Percentiles rank a stretch among this genome's conserved stretches.
phyloP scores from a whole-genome alignment of 768 basidiomycete species.

The Cyclocybe aegerita region DNA sequence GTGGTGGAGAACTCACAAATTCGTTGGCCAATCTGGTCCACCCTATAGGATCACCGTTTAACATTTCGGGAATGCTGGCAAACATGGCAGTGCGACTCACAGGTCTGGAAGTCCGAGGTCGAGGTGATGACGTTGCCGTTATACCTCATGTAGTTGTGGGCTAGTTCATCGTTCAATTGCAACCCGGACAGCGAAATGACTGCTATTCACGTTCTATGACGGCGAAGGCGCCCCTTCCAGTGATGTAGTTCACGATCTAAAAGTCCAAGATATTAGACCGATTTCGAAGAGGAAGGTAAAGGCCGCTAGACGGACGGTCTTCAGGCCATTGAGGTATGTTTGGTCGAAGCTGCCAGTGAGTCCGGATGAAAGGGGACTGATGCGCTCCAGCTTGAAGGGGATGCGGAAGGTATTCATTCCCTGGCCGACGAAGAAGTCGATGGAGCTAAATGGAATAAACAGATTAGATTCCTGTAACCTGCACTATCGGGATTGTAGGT shows the following conservation, averaged over 20 bases:
- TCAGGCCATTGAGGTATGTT: constrained; percentile 51
- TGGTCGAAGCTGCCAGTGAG: constrained; percentile 53
- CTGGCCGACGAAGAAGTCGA: constrained; percentile 53
- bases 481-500: neutral
- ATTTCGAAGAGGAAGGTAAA: neutral
- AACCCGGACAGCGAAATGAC: neutral
- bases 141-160: constrained; percentile 65
- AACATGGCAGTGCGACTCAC: constrained; percentile 27
- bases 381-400: constrained; percentile 58
- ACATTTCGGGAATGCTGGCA: neutral
- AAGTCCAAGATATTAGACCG: neutral
- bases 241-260: constrained; percentile 60
- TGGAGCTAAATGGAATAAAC: constrained; percentile 18
- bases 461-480: neutral
- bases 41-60: constrained; percentile 28
- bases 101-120: constrained; percentile 48
- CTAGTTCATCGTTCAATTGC: constrained; percentile 22
- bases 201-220: constrained; percentile 49
- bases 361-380: constrained; percentile 51
- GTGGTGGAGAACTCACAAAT: constrained; percentile 42
- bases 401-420: constrained; percentile 67
- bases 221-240: constrained; percentile 56
- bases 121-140: constrained; percentile 50
- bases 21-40: constrained; percentile 56
- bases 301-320: constrained; percentile 31